A percentile compares a stretch with the other conserved stretches of the same genome.
Evolutionary conservation across 805 yeast genomes (phyloP).

Genomic region (Metschnikowia amazonensis): DNA sequence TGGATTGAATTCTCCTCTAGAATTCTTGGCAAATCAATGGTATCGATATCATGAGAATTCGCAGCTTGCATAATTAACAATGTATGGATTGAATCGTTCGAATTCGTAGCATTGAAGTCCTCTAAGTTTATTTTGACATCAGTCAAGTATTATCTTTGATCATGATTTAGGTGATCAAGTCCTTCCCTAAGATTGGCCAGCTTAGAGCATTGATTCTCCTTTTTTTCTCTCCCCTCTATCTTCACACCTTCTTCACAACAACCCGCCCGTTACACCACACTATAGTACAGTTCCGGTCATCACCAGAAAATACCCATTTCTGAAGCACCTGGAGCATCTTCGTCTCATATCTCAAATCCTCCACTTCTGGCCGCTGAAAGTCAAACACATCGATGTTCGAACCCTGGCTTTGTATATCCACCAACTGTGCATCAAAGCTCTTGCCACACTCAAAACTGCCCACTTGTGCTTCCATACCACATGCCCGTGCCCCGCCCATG

Average conservation of each 20-base stretch:
- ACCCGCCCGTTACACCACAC: conserved; percentile 82
- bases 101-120: no score
- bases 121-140: no score
- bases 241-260: conserved; percentile 47
- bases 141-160: no score
- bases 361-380: conserved; percentile 55
- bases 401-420: conserved; percentile 52
- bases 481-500: conserved; percentile 81
- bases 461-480: conserved; percentile 50
- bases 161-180: no score
- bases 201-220: no score
- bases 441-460: conserved; percentile 80
- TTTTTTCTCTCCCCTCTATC: no score
- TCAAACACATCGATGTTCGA: conserved; percentile 72
- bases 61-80: no score
- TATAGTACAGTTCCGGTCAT: conserved; percentile 76
- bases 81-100: no score
- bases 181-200: no score
- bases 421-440: conserved; percentile 76
- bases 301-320: conserved; percentile 93
- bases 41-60: no score
- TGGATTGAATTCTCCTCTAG: no score
- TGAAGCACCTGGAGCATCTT: conserved; percentile 59
- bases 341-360: conserved; percentile 13
- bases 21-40: no score